phyloP scores from a whole-genome alignment of 805 yeast species.

The Starmera caribaea region DNA sequence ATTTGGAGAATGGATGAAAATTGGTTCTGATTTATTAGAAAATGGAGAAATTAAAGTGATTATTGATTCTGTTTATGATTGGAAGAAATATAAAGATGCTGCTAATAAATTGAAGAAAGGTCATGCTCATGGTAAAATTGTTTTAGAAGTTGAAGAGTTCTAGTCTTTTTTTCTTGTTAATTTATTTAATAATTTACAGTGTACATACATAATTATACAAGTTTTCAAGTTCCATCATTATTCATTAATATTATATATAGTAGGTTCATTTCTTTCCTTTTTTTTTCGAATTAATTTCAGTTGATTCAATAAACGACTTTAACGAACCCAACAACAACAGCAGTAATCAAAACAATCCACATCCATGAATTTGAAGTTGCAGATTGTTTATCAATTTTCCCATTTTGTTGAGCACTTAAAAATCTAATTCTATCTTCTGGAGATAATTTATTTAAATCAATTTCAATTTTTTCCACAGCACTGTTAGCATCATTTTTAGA shows the following conservation, averaged over 20 bases:
- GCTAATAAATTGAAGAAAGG: constrained; percentile 38
- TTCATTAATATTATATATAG: background rate
- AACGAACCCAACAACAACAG: constrained; percentile 19
- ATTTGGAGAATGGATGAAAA: constrained; percentile 27
- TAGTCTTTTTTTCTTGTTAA: constrained; percentile 7
- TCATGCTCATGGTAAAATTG: constrained; percentile 59
- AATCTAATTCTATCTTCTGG: constrained; percentile 64
- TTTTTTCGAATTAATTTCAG: background rate
- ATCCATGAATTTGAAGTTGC: constrained; percentile 2
- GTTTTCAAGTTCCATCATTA: background rate
- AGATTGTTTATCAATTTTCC: background rate
- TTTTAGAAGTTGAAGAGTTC: constrained; percentile 36
- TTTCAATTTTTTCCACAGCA: constrained; percentile 15
- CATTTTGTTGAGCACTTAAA: constrained; percentile 16
- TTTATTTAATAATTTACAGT: background rate
- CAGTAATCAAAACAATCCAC: constrained; percentile 25
- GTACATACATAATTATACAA: background rate
- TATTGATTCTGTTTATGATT: constrained; percentile 47
- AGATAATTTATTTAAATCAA: constrained; percentile 27
- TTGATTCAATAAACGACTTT: constrained; percentile 8
- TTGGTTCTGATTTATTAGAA: constrained; percentile 35
- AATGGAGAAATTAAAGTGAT: constrained; percentile 35
- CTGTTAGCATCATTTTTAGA: background rate
- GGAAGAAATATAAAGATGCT: constrained; percentile 49
- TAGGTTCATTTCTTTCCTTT: background rate